A percentile compares a stretch with the other conserved stretches of the same genome.
Conservation (phyloP, 768 basidiomycete species). For the Cystobasidium ongulense region DNA sequence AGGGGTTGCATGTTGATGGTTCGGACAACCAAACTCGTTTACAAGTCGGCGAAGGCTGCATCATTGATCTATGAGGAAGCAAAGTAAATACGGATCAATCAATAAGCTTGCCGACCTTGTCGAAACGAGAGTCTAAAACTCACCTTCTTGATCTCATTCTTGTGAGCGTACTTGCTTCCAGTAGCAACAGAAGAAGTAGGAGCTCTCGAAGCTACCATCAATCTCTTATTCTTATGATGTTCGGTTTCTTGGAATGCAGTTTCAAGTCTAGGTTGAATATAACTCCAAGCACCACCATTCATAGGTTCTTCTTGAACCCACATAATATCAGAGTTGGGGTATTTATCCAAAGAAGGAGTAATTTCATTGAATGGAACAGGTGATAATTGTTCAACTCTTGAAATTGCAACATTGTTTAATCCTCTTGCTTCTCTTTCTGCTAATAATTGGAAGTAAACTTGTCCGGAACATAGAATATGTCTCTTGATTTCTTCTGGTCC, state of each 20-base stretch:
- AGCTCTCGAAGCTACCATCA: slow-evolving; percentile 80
- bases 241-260: slow-evolving; percentile 85
- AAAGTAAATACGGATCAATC: background rate
- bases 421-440: slow-evolving; percentile 78
- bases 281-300: slow-evolving; percentile 96
- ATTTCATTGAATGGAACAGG: slow-evolving; percentile 95
- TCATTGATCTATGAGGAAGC: background rate
- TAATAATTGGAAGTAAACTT: slow-evolving; percentile 88
- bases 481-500: slow-evolving; percentile 77
- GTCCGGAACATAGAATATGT: slow-evolving; percentile 64
- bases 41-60: background rate
- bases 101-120: background rate
- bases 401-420: slow-evolving; percentile 84
- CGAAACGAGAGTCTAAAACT: background rate
- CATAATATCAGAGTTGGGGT: slow-evolving; percentile 84
- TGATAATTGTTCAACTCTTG: slow-evolving; percentile 85
- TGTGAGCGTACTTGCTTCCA: slow-evolving; percentile 63
- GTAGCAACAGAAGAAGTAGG: slow-evolving; percentile 89
- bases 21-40: too few relatives aligned
- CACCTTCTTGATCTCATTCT: slow-evolving; percentile 62
- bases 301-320: slow-evolving; percentile 98
- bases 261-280: slow-evolving; percentile 71
- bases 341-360: slow-evolving; percentile 87
- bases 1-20: background rate
- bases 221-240: slow-evolving; percentile 84